These are phyloP conservation scores for Cordyceps tenuipes DNA, from an alignment of 2,329 filamentous ascomycete genomes.

Conservation along the genomic window DNA sequence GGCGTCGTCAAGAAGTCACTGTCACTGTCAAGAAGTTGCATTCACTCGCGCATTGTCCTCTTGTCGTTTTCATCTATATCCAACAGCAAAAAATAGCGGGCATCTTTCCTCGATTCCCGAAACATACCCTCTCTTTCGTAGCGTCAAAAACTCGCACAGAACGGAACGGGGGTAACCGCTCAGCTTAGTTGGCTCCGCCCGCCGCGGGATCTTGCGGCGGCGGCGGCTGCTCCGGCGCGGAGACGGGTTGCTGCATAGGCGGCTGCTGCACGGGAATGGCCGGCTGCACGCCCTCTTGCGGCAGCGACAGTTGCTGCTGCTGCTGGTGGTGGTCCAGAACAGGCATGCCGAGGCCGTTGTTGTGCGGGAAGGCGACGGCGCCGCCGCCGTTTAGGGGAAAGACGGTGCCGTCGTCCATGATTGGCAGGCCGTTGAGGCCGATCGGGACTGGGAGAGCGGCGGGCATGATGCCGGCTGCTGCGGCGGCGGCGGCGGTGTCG, in stretches of 20 bases:
- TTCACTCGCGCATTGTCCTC: no score
- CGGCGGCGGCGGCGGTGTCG: background rate
- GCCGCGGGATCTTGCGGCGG: background rate
- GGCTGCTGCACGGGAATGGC: background rate
- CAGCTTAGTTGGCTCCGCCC: background rate
- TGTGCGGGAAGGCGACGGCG: background rate
- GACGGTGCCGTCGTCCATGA: background rate
- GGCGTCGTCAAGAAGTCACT: no score
- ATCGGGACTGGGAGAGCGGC: background rate
- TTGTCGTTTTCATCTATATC: background rate
- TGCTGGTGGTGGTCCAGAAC: background rate
- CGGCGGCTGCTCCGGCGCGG: background rate
- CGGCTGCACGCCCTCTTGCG: background rate
- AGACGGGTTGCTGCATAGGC: background rate
- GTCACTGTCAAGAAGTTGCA: no score
- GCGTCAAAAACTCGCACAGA: no score
- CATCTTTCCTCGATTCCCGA: background rate
- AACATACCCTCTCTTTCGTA: background rate
- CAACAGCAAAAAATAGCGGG: background rate
- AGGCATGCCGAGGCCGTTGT: background rate
- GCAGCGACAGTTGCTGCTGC: background rate
- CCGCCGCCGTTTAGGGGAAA: background rate
- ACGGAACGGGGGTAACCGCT: background rate
- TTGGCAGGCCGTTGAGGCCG: background rate
- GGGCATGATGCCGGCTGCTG: no score